Conservation (phyloP, 2,329 filamentous ascomycete species). For the Fusarium liriodendri region DNA sequence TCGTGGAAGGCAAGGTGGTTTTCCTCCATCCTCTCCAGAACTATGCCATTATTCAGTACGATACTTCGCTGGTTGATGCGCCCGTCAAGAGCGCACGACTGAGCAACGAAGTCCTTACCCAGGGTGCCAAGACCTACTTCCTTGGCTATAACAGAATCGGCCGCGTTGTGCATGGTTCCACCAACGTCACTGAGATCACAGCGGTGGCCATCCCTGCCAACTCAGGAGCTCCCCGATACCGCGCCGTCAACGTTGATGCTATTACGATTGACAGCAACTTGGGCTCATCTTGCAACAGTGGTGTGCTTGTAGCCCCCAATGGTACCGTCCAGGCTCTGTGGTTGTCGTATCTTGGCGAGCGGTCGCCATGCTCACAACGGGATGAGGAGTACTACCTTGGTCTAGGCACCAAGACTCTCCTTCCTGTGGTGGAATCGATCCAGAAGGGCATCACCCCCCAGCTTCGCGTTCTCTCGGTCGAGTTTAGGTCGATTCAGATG, state of each 20-base stretch:
- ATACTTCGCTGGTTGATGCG: constrained; percentile 91
- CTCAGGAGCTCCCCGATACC: constrained; percentile 88
- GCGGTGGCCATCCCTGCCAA: constrained; percentile 97
- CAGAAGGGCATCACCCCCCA: constrained; percentile 82
- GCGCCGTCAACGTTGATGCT: constrained; percentile 94
- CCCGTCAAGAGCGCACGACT: constrained; percentile 91
- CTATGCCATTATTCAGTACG: constrained; percentile 95
- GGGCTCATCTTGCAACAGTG: constrained; percentile 91
- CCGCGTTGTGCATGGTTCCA: constrained; percentile 92
- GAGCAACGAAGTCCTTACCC: constrained; percentile 83
- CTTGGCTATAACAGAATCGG: constrained; percentile 98
- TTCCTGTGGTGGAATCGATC: constrained; percentile 90
- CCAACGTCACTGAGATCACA: constrained; percentile 95
- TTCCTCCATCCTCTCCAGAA: constrained; percentile 98
- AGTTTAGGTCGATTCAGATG: constrained; percentile 97
- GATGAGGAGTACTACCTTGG: constrained; percentile 98
- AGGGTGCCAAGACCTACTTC: constrained; percentile 95
- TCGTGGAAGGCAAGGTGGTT: constrained; percentile 92
- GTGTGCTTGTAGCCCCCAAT: constrained; percentile 89
- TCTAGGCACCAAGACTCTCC: constrained; percentile 85
- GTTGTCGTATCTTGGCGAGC: constrained; percentile 96
- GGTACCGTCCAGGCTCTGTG: constrained; percentile 95
- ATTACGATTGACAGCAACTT: constrained; percentile 96
- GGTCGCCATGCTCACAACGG: constrained; percentile 79
- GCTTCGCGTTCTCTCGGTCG: constrained; percentile 90